Evolutionary conservation across 2,329 filamentous ascomycete genomes (phyloP), one percentile per base, ranked within the genome.

Genomic region (Colletotrichum cuscutae): DNA sequence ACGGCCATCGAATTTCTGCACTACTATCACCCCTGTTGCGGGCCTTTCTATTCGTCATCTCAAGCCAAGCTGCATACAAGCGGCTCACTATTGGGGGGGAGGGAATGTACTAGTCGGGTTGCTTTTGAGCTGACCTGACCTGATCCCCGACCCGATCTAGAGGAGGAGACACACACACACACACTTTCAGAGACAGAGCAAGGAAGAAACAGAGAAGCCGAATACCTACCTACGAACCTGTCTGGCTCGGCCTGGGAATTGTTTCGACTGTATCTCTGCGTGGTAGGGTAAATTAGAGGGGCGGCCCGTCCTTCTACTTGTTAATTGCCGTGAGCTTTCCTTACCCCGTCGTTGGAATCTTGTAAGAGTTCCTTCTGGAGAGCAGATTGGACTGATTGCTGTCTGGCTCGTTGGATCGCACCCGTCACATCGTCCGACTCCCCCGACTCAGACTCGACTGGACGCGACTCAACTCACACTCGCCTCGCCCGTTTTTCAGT

Each of bases 1-100:
- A 53, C 37, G 68, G 57, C 19, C 68, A 60, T 70, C 68, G 58
- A 59, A 72, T 42, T 54, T 72, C 68, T 68, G 64, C 68, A 71
- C 52, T 61, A 66, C 57, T 19, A 26, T 22, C 26, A 56, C 46
- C 64, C 60, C 24, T 56, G 68, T 57, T 37, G 22, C 35, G 24
- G 12, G 22, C 3, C 35, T 30, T 68, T 37, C 57, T 22, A 71
- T 71, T 71, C 57, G 64, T 56, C 52, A 49, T 26, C 22, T 35
- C 7, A 49, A 32, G 35, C 26, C 46, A 66, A 68, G 64, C 49
- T 62, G 65, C 64, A 52, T 42, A 24, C 30, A 26, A 49, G 49
- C 46, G 30, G 24, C 30, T 64, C 35, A 22, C 42, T 49, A 49
- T 49, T 49, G 42, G 42, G 61, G 49, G 42, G 49, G 30, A 56